Base-by-base conservation (phyloP, 202 grass and related monocot species). In the Saccharum hybrid region DNA sequence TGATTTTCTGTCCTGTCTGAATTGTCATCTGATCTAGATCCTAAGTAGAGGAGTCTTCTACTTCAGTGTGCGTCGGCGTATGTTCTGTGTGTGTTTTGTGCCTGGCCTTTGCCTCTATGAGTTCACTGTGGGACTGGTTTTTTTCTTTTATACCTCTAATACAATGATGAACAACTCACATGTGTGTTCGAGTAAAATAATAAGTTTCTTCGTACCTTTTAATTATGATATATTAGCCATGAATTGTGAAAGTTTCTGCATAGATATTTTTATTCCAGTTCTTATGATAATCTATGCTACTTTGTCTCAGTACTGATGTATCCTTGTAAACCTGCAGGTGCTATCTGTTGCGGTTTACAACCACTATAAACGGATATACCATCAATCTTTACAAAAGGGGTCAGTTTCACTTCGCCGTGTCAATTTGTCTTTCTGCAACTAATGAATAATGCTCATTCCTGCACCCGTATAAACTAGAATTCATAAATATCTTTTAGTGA, bases 281-380 rank as follows among this genome's bases (percentile, higher is more conserved):
- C 0, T 6, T 52, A 71, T 75, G 61, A 57, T 52, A 74, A 54
- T 26, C 11, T 90, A 57, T 26, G 61, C 41, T 80, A 48, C 30
- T 61, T 71, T 56, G 63, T 13, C 56, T 59, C n/a, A 22, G 65
- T 82, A 46, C 49, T 82, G 28, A 70, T 37, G 40, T 81, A 79
- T 19, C 62, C 13, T 56, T 70, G 82, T 83, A 66, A 84, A 88
- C 80, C 69, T 84, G 71, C 89, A 99, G 96, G 96, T 99, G 67
- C 81, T 99, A 67, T 90, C 96, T 63, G 96, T 98, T 12, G 96
- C 96, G 80, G 96, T 98, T 56, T 98, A 98, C 81, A 98, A 98
- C 71, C 96, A 98, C 71, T 98, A 98, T 85, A 98, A 98, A 90
- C 92, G 96, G 65, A 94, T 98, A 90, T 89, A 98, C 76, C 82